These are phyloP conservation scores for Mucor indicus DNA, from an alignment of 371 early-diverging fungal genomes.

Conservation along the genomic window DNA sequence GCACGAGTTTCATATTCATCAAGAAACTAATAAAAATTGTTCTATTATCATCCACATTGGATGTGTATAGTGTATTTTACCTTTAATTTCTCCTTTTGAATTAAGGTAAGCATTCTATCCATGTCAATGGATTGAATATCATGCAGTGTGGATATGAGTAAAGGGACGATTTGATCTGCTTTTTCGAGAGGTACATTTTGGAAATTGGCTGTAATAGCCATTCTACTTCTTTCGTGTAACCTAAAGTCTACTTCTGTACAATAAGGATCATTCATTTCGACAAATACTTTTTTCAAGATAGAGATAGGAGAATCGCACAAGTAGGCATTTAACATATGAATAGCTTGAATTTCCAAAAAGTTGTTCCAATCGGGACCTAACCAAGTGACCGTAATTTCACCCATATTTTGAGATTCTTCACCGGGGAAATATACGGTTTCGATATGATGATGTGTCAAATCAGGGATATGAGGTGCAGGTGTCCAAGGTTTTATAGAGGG, in stretches of 20 bases:
- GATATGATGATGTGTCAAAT: slow-evolving; percentile 27
- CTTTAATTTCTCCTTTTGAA: slow-evolving; percentile 48
- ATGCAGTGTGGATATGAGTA: slow-evolving; percentile 34
- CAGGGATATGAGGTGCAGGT: slow-evolving; percentile 36
- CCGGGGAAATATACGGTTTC: slow-evolving; percentile 49
- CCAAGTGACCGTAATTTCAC: slow-evolving; percentile 48
- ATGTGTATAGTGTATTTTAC: slow-evolving; percentile 18
- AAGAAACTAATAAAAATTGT: too few relatives aligned
- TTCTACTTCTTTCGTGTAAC: slow-evolving; percentile 14
- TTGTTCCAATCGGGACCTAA: slow-evolving; percentile 46
- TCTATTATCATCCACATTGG: too few relatives aligned
- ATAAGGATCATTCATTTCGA: slow-evolving; percentile 50
- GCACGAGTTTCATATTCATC: slow-evolving; percentile 27
- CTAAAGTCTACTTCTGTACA: slow-evolving; percentile 31
- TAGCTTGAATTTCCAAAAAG: slow-evolving; percentile 30
- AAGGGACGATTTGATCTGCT: slow-evolving; percentile 36
- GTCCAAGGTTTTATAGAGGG: slow-evolving; percentile 29
- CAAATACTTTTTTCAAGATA: slow-evolving; percentile 47
- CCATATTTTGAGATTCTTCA: slow-evolving; percentile 41
- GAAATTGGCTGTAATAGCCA: slow-evolving; percentile 33
- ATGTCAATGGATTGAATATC: slow-evolving; percentile 49
- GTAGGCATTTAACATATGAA: slow-evolving; percentile 40
- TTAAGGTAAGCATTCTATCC: slow-evolving; percentile 48
- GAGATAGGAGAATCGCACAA: slow-evolving; percentile 55
- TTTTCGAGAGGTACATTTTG: slow-evolving; percentile 48